These are phyloP conservation scores for Citrullus colocynthis DNA, from an alignment of 306 rosid genomes.

Conservation along the genomic window DNA sequence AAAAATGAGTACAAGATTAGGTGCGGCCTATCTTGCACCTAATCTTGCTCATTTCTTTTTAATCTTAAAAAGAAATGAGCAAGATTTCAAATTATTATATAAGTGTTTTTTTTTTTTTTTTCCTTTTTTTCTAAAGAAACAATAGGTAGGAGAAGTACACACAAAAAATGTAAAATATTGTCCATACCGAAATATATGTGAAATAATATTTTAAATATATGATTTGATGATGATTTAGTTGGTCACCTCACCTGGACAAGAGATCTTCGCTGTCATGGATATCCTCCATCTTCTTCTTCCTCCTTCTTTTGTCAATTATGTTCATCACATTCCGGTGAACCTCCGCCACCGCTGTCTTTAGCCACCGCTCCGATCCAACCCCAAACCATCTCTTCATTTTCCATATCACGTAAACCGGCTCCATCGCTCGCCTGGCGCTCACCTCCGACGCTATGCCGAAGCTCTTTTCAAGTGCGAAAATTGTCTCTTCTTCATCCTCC, in stretches of 20 bases:
- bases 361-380: conserved; percentile 55
- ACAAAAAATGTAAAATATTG: neutral
- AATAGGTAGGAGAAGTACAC: neutral
- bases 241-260: conserved; percentile 41
- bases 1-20: no score
- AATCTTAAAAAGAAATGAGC: no score
- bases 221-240: neutral
- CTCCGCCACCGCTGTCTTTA: conserved; percentile 37
- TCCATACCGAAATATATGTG: neutral
- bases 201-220: neutral
- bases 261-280: conserved; percentile 34
- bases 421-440: conserved; percentile 59
- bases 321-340: conserved; percentile 42
- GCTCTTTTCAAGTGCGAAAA: conserved; percentile 32
- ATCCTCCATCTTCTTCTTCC: neutral
- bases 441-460: conserved; percentile 61
- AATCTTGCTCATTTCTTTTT: neutral
- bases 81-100: neutral
- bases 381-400: conserved; percentile 62
- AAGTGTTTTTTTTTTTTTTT: neutral
- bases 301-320: conserved; percentile 33
- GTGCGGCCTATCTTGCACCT: no score
- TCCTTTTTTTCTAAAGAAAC: neutral
- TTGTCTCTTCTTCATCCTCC: conserved; percentile 29
- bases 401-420: conserved; percentile 57